Percentiles rank a stretch among this genome's conserved stretches.
Evolutionary conservation across 2,329 filamentous ascomycete genomes (phyloP).

Genomic region (Verticillium klebahnii): DNA sequence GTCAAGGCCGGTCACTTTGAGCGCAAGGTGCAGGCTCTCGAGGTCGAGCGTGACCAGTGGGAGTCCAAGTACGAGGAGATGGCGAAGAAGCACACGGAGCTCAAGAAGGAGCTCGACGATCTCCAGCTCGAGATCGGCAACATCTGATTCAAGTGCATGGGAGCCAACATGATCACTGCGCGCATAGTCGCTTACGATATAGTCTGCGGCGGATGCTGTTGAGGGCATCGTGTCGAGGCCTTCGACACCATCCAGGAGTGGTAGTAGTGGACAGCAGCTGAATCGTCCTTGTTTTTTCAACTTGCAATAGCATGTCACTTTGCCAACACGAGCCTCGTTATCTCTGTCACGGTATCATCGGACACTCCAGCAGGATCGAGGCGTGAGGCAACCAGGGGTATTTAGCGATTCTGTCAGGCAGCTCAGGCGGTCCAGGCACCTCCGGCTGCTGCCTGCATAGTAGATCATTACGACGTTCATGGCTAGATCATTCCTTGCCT

Average conservation of each 20-base stretch:
- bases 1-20: conserved; percentile 99
- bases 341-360: neutral
- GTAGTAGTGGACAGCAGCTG: neutral
- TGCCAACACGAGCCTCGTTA: neutral
- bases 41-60: conserved; percentile 88
- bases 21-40: conserved; percentile 96
- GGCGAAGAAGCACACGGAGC: conserved; percentile 76
- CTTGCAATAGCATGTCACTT: neutral
- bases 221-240: neutral
- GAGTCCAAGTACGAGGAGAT: conserved; percentile 98
- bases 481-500: neutral
- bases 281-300: neutral
- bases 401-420: neutral
- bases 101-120: conserved; percentile 88
- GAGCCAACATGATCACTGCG: neutral
- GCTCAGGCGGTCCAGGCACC: neutral
- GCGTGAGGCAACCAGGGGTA: neutral
- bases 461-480: neutral
- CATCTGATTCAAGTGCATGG: conserved; percentile 56
- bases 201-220: neutral
- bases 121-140: conserved; percentile 90
- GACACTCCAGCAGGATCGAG: neutral
- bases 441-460: neutral
- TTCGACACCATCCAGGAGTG: neutral
- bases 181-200: neutral